phyloP scores from a whole-genome alignment of 2,329 filamentous ascomycete genomes.

The Ustulina deusta region DNA sequence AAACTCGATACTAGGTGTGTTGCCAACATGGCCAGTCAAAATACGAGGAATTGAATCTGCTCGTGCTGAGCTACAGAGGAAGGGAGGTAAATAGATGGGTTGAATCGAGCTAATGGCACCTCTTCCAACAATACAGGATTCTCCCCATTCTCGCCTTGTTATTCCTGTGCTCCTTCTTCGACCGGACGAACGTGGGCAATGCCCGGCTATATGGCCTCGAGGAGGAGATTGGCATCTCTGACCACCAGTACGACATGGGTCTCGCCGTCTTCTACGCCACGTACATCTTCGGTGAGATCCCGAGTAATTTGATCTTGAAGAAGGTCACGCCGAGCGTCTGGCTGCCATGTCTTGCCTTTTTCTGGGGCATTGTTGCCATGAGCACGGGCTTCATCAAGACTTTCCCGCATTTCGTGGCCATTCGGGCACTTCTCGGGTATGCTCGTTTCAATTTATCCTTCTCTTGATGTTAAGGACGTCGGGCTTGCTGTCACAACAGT shows the following conservation, averaged over 20 bases:
- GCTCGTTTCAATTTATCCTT: neutral
- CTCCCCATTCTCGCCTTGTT: constrained; percentile 72
- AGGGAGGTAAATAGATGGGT: neutral
- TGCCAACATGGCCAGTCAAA: neutral
- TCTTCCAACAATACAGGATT: constrained; percentile 57
- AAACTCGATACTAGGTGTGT: constrained; percentile 66
- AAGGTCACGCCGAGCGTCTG: constrained; percentile 70
- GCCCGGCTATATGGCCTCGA: constrained; percentile 74
- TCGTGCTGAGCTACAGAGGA: neutral
- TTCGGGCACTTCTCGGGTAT: constrained; percentile 68
- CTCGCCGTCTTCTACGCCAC: constrained; percentile 74
- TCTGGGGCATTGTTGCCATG: constrained; percentile 71
- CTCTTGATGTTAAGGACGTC: neutral
- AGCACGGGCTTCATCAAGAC: constrained; percentile 66
- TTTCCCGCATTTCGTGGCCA: constrained; percentile 69
- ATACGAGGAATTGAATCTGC: neutral
- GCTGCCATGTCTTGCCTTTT: constrained; percentile 67
- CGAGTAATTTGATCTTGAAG: constrained; percentile 73
- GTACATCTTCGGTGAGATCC: constrained; percentile 72
- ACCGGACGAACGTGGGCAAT: constrained; percentile 80
- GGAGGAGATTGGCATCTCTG: constrained; percentile 66
- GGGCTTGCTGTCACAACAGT: neutral
- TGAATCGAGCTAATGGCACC: neutral
- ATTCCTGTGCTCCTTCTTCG: constrained; percentile 73
- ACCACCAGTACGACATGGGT: constrained; percentile 73